Base-by-base conservation (phyloP, 106 monocot species). In the Dioscorea dumetorum region DNA sequence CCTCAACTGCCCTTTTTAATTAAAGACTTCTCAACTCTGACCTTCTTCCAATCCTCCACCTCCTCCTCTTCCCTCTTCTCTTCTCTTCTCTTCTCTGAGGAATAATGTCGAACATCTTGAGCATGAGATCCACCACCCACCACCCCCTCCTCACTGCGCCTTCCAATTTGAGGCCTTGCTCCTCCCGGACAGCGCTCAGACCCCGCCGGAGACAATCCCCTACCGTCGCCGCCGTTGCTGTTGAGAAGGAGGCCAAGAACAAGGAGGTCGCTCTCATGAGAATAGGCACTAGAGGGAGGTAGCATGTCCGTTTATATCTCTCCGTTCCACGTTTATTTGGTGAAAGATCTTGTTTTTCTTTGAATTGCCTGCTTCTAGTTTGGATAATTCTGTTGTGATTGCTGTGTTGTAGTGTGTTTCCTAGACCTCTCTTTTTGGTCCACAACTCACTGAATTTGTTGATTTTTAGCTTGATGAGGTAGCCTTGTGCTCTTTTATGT, bases 261-360 rank as follows among this genome's bases (percentile, higher is more conserved):
- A 92, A 83, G 34, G 34, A 34, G 73, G 84, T 99, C 58, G 71
- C 97, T 24, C 79, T 92, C 33, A 58, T 99, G 34, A 87, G 76
- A 71, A 92, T 99, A 48, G 97, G 97, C 61, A 99, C 92, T 18
- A 78, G 97, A 59, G 97, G 97, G 61, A 99, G 97, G 97, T 99
- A 67, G 57, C 57, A 49, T 34, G 34, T 68, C 5, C 63, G 8
- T 32, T 74, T 75, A 67, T 19, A 57, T n/a, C n/a, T 12, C 63
- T 63, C 7, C 58, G 10, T 50, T 74, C 72, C 21, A 33, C 4
- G 3, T 64, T 31, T 67, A 23, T 54, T 65, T 65, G n/a, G 7
- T 16, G 17, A 5, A 22, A n/a, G n/a, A 48, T 48, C 5, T 16
- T 17, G 5, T 41, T 16, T 12, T 17, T 22, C 13, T 28, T 31